phyloP scores from a whole-genome alignment of 208 protist species.

The Phytomonas serpens region DNA sequence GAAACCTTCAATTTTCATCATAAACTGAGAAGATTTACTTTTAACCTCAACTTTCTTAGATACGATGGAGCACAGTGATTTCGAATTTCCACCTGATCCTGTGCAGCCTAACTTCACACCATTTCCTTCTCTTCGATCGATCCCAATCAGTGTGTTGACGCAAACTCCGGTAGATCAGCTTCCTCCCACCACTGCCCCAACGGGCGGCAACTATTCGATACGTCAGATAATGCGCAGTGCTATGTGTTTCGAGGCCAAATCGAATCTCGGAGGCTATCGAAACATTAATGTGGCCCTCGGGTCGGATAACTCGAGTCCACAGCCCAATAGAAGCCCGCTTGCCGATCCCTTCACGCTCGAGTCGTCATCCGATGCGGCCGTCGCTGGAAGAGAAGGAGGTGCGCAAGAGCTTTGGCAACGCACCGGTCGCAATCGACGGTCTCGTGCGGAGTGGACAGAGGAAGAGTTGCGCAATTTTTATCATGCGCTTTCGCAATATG shows the following conservation, averaged over 20 bases:
- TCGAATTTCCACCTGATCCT: conserved; percentile 75
- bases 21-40: conserved; percentile 1
- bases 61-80: conserved; percentile 47
- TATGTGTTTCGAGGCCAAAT: conserved; percentile 14
- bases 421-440: neutral
- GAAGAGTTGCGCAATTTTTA: conserved; percentile 75
- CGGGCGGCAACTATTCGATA: conserved; percentile 42
- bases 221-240: conserved; percentile 42
- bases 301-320: neutral
- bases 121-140: conserved; percentile 5
- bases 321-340: neutral
- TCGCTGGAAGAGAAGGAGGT: neutral
- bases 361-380: conserved; percentile 9
- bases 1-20: neutral
- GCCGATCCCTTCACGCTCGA: neutral
- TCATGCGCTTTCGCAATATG: conserved; percentile 75
- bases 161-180: conserved; percentile 66
- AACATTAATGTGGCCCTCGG: neutral
- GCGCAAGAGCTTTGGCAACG: neutral
- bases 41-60: conserved; percentile 7
- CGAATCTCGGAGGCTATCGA: neutral
- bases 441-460: conserved; percentile 52
- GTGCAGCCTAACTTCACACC: conserved; percentile 25
- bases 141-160: conserved; percentile 41
- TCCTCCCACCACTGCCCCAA: conserved; percentile 50